These are phyloP conservation scores for Asterophora lycoperdoides DNA, from an alignment of 768 basidiomycete species.

Conservation along the genomic window DNA sequence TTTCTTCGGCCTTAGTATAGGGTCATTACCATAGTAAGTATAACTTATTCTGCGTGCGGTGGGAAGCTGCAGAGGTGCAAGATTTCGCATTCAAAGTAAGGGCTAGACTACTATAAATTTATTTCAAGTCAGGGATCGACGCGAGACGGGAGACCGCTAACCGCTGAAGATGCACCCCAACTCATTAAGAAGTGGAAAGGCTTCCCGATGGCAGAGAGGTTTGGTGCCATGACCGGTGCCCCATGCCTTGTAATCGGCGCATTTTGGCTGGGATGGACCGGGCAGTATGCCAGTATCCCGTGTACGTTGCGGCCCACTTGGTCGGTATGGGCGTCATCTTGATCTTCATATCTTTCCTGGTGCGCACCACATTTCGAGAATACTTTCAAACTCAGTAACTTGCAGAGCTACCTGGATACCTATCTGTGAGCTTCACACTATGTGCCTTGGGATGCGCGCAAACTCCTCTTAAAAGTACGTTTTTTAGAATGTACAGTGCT, in stretches of 20 bases:
- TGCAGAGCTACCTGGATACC: slow-evolving; percentile 54
- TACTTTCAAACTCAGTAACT: not conserved
- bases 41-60: too few relatives aligned
- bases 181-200: slow-evolving; percentile 46
- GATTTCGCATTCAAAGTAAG: too few relatives aligned
- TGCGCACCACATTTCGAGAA: slow-evolving; percentile 24
- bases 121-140: too few relatives aligned
- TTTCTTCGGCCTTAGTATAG: too few relatives aligned
- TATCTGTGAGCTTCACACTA: slow-evolving; percentile 35
- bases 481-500: slow-evolving; percentile 44
- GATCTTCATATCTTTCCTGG: slow-evolving; percentile 61
- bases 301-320: slow-evolving; percentile 52
- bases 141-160: too few relatives aligned
- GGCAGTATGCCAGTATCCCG: slow-evolving; percentile 45
- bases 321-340: slow-evolving; percentile 46
- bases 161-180: slow-evolving; percentile 13
- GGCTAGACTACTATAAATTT: too few relatives aligned
- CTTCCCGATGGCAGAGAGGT: slow-evolving; percentile 60
- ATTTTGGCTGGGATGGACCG: slow-evolving; percentile 70
- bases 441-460: not conserved
- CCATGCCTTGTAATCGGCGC: slow-evolving; percentile 52
- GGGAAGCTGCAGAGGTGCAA: too few relatives aligned
- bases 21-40: too few relatives aligned
- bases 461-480: slow-evolving; percentile 7
- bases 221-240: slow-evolving; percentile 49